Percentiles rank a stretch among this genome's conserved stretches.
phyloP scores from a whole-genome alignment of 73 alveolate genomes.

The Tetrahymena borealis region DNA sequence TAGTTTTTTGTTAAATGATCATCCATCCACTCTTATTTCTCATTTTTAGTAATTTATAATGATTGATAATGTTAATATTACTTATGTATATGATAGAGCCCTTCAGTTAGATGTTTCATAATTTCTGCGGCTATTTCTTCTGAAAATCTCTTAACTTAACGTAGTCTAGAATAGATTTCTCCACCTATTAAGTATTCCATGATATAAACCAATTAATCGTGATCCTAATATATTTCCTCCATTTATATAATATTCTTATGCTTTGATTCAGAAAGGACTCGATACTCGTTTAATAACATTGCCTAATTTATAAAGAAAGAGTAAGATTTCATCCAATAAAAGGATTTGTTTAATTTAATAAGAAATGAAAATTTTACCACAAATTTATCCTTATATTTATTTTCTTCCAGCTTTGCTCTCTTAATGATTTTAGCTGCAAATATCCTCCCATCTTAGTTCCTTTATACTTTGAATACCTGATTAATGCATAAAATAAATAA shows the following conservation, averaged over 20 bases:
- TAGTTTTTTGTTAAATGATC: too few species aligned
- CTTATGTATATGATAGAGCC: neutral
- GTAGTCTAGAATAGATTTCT: neutral
- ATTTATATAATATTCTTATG: neutral
- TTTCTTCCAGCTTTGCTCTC: neutral
- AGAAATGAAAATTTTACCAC: neutral
- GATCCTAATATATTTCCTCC: neutral
- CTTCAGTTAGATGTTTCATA: neutral
- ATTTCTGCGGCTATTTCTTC: neutral
- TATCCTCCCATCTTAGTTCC: neutral
- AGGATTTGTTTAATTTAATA: neutral
- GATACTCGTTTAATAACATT: neutral
- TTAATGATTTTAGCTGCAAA: neutral
- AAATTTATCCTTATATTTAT: neutral
- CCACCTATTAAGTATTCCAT: neutral
- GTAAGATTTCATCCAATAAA: neutral
- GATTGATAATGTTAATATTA: neutral
- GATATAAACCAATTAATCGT: neutral
- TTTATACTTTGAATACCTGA: neutral
- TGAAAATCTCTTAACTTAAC: neutral
- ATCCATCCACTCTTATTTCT: too few species aligned
- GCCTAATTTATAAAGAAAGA: neutral
- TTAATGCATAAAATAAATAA: too few species aligned
- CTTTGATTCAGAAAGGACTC: neutral
- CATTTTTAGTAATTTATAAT: too few species aligned